Evolutionary conservation across 1,139 yeast species (phyloP).

Genomic region (Suhomyces wounanorum): DNA sequence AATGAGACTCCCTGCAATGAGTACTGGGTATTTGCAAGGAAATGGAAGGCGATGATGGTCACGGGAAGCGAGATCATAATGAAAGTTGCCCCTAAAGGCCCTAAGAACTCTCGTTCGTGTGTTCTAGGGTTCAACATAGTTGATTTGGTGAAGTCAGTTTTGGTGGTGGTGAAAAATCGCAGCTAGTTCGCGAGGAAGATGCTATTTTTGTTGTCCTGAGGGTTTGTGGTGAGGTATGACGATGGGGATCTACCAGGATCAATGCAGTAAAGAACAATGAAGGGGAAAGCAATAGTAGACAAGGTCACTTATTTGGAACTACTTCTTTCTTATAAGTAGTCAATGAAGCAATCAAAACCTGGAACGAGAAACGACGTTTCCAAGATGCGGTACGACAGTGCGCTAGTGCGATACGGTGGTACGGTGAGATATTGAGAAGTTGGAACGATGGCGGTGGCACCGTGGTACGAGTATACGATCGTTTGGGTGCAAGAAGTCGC

Average conservation of each 20-base stretch:
- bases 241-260: neutral
- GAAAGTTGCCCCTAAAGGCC: slow-evolving; percentile 69
- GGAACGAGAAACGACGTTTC: neutral
- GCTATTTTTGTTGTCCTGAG: neutral
- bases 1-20: slow-evolving; percentile 50
- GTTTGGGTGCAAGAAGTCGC: neutral
- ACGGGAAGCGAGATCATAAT: slow-evolving; percentile 70
- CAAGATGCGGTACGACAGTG: neutral
- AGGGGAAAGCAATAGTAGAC: neutral
- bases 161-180: neutral
- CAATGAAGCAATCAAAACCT: neutral
- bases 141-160: neutral
- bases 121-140: slow-evolving; percentile 68
- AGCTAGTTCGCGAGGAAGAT: neutral
- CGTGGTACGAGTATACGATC: neutral
- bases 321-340: neutral
- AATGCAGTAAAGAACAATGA: neutral
- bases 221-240: neutral
- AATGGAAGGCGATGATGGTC: slow-evolving; percentile 58
- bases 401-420: neutral
- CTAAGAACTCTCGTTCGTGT: slow-evolving; percentile 71
- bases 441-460: neutral
- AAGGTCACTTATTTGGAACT: neutral
- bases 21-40: slow-evolving; percentile 59
- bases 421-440: too few species aligned